Percentiles rank a stretch among this genome's conserved stretches.
Evolutionary conservation across 768 basidiomycete species (phyloP).

Genomic region (Amanita exitialis): DNA sequence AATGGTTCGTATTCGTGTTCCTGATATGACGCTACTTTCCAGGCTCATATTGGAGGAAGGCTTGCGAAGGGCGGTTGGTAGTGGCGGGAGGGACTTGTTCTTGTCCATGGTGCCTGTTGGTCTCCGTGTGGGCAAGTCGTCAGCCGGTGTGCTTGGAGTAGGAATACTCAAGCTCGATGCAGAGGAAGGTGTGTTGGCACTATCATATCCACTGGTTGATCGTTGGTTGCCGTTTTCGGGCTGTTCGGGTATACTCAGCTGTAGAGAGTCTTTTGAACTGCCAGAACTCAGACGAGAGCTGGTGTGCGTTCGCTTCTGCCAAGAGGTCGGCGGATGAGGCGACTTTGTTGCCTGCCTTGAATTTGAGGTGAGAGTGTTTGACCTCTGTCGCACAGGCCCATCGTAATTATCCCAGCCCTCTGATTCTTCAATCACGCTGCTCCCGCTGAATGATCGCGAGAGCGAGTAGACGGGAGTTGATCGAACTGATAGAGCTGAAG

Average conservation of each 20-base stretch:
- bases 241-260: conserved; percentile 13
- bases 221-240: conserved; percentile 4
- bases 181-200: conserved; percentile 19
- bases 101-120: conserved; percentile 13
- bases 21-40: conserved; percentile 8
- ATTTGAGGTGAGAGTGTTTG: conserved; percentile 3
- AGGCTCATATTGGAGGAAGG: conserved; percentile 8
- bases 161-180: conserved; percentile 25
- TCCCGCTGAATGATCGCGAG: conserved; percentile 23
- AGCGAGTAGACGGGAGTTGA: conserved; percentile 17
- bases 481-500: conserved; percentile 30
- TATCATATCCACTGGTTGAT: conserved; percentile 11
- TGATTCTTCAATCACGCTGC: conserved; percentile 14
- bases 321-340: conserved; percentile 16
- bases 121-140: conserved; percentile 12
- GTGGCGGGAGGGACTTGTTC: conserved; percentile 27
- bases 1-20: conserved; percentile 1
- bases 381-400: conserved; percentile 1
- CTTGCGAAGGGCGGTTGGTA: conserved; percentile 11
- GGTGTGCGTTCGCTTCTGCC: conserved; percentile 11
- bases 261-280: conserved; percentile 19
- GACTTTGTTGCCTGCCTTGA: neutral
- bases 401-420: conserved; percentile 8
- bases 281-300: conserved; percentile 18
- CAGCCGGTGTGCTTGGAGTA: conserved; percentile 23